Base-by-base conservation (phyloP, 2,329 filamentous ascomycete species). In the Trichoderma endophyticum region DNA sequence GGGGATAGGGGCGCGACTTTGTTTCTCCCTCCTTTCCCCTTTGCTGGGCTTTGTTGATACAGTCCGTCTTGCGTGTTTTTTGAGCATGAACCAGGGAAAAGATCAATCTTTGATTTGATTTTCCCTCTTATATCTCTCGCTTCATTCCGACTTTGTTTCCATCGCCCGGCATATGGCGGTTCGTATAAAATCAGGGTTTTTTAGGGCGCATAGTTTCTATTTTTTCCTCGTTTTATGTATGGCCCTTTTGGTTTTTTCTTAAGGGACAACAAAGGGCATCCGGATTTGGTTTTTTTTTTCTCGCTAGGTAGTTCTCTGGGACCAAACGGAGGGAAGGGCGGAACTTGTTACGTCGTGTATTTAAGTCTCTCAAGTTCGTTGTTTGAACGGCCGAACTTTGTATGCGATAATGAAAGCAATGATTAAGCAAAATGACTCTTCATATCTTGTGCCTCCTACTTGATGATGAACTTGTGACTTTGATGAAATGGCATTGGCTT, bases 361-460 rank as follows among this genome's bases (percentile, higher is more conserved):
- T 34, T 70, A 64, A 63, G 32, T 51, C 56, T 65, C 18, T 32
- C 15, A 30, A 59, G 71, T 43, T 69, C 56, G 71, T 72, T 28
- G 48, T 65, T 60, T 70, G 61, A 36, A 64, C 64, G 60, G 57
- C 48, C 34, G 51, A 54, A 60, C 60, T 65, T 61, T 34, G 59
- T 64, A 72, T 71, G 66, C 32, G 60, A 70, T 72, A 70, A 72
- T 72, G 71, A 72, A 62, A 72, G 34, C 32, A 70, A 72, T 61
- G 71, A 72, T 71, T 70, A 59, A 59, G 48, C 54, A 54, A 51
- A 26, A 24, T 51, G 28, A 68, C 14, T 51, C 21, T 51, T 57
- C 39, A 32, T n/a, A 9, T 28, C 36, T 39, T 7, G 18, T 56
- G 5, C 28, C 32, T 3, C 36, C 7, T 34, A 39, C 8, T 26